Evolutionary conservation across 2,329 filamentous ascomycete species (phyloP), one percentile per base, ranked within the genome.

Genomic region (Aspergillus quadrilineatus): DNA sequence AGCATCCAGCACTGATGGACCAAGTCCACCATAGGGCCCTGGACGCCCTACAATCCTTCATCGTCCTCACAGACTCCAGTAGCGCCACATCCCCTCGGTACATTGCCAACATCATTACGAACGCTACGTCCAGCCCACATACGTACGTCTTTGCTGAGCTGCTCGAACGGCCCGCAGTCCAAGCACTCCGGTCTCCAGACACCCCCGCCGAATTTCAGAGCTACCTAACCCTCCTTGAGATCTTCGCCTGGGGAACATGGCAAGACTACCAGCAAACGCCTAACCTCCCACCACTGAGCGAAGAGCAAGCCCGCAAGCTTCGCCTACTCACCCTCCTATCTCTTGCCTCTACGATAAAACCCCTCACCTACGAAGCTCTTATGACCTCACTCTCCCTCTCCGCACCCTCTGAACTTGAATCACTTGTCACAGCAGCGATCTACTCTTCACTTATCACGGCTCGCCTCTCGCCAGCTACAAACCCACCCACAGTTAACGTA

Each of bases 91-190:
- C 92, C 9, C 88, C 91, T 41, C 88, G 89, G 65, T 90, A 92
- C 57, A 89, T 92, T 42, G 88, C 89, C 68, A 92, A 96, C 71
- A 85, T 97, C 53, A 84, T 97, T 71, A 85, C 82, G 44, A 90
- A 92, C 75, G 94, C 92, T 60, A 97, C 92, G 50, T 92, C 91
- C n/a, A 87, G 87, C 55, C 86, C 89, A 29, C 90, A 92, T 74
- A 96, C 92, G 63, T 99, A 88, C 74, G 83, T 97, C 76, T 99
- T 99, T 78, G 85, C 89, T 64, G 93, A 97, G 77, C 87, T 99
- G n/a, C 86, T 99, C 37, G 83, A 89, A 66, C 86, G 87, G 1
- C 85, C 89, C 0, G 86, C 90, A 65, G 86, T 97, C 63, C 89
- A 94, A 74, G 82, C 84, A 10, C 85, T 97, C 44, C 74, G 79